Evolutionary conservation across 805 yeast genomes (phyloP).

Genomic region (Komagataella mondaviorum): DNA sequence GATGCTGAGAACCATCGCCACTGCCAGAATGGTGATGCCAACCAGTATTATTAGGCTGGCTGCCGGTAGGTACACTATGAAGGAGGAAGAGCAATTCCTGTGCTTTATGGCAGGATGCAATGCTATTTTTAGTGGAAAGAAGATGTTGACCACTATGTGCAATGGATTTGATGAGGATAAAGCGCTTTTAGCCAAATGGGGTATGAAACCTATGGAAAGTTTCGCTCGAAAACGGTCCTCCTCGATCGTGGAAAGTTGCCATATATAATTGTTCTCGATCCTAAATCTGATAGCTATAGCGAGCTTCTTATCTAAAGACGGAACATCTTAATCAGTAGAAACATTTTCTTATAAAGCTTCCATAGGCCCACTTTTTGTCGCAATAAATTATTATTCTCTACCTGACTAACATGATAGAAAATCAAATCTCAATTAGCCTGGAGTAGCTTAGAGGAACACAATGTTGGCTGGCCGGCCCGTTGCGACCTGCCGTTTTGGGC

Average conservation of each 20-base stretch:
- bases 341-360: background rate
- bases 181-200: constrained; percentile 57
- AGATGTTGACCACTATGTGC: constrained; percentile 73
- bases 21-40: constrained; percentile 70
- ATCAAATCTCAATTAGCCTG: background rate
- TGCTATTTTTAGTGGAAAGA: constrained; percentile 72
- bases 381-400: background rate
- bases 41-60: constrained; percentile 57
- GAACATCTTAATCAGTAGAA: background rate
- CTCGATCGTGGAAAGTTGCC: background rate
- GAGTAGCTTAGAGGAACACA: background rate
- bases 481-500: background rate
- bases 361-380: background rate
- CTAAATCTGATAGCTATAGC: background rate
- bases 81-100: constrained; percentile 58
- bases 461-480: background rate
- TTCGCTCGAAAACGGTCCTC: constrained; percentile 9
- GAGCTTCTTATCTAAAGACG: background rate
- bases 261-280: background rate
- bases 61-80: constrained; percentile 76
- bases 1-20: constrained; percentile 56
- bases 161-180: constrained; percentile 78
- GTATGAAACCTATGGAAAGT: constrained; percentile 42
- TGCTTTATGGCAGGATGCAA: constrained; percentile 72
- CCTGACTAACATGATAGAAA: background rate